These are phyloP conservation scores for Fagus sylvatica DNA, from an alignment of 306 rosid species.

Conservation along the genomic window DNA sequence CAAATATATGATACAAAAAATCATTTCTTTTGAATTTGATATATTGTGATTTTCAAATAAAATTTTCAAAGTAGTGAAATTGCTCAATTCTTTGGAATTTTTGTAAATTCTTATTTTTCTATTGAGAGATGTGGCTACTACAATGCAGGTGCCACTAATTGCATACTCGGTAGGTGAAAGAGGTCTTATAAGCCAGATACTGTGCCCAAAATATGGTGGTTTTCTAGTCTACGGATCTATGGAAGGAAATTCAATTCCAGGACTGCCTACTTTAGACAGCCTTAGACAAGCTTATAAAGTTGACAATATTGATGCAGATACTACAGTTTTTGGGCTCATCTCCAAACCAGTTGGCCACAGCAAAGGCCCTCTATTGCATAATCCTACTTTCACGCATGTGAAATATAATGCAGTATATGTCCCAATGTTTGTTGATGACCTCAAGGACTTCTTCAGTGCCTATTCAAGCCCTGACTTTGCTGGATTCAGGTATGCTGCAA, in stretches of 20 bases:
- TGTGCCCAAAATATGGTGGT: slow-evolving; percentile 48
- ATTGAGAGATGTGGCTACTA: neutral
- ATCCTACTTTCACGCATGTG: slow-evolving; percentile 42
- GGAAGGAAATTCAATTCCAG: slow-evolving; percentile 38
- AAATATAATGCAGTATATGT: slow-evolving; percentile 48
- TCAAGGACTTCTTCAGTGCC: slow-evolving; percentile 39
- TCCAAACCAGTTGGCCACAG: slow-evolving; percentile 57
- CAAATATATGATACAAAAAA: neutral
- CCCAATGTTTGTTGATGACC: slow-evolving; percentile 53
- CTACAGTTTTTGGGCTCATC: slow-evolving; percentile 51
- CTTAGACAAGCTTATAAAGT: slow-evolving; percentile 38
- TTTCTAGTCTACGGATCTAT: slow-evolving; percentile 41
- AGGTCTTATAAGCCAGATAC: slow-evolving; percentile 50
- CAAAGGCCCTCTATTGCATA: slow-evolving; percentile 55
- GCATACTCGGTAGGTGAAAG: slow-evolving; percentile 49
- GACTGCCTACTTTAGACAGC: slow-evolving; percentile 34
- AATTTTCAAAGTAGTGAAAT: neutral
- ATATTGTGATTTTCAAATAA: neutral
- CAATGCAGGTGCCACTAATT: slow-evolving; percentile 40
- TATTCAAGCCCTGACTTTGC: slow-evolving; percentile 33
- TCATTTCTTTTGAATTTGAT: neutral
- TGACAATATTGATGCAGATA: slow-evolving; percentile 29
- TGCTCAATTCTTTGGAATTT: neutral
- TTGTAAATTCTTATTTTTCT: neutral
- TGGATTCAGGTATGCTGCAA: slow-evolving; percentile 44